Base-by-base conservation (phyloP, 331 rosid species). In the Phaseolus coccineus region DNA sequence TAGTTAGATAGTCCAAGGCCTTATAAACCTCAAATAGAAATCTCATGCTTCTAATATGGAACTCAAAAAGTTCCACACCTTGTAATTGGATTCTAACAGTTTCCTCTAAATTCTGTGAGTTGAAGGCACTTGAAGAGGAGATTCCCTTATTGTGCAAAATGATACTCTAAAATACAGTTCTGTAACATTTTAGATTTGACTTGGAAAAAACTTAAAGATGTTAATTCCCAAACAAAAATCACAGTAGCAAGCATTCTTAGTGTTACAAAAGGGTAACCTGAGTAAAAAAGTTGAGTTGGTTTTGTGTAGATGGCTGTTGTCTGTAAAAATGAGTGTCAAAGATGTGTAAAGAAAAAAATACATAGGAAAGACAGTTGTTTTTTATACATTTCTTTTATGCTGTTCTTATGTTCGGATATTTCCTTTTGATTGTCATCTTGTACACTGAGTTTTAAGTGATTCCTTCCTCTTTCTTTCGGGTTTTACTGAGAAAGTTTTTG, bases 381-480 rank as follows among this genome's bases (percentile, higher is more conserved):
- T 46, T n/a, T 61, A 0, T 46, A 37, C 8, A 30, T 58, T 44
- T 11, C 4, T 70, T 35, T 48, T 35, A 48, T 50, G 33, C 1
- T 46, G 40, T 52, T 30, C 42, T 53, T 42, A 31, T 65, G 3
- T 48, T 51, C 59, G 61, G 35, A 12, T 63, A 12, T 69, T 71
- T 79, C 19, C 66, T 24, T 40, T 22, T 67, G 47, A 31, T n/a
- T 62, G 24, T 62, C 1, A 5, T 64, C 39, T n/a, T 22, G 4
- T 58, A 11, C 37, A 11, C 64, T 55, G 80, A 27, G 42, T 35
- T 67, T n/a, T 31, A 72, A 62, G 19, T 42, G 8, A 31, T 77
- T 77, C 63, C 63, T 62, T 69, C 58, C 69, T 63, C 70, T 51
- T 72, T 80, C 22, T 50, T 71, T 19, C 10, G 39, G 63, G 50